Conservation (phyloP, 257 asterid genomes). For the Solanum etuberosum region DNA sequence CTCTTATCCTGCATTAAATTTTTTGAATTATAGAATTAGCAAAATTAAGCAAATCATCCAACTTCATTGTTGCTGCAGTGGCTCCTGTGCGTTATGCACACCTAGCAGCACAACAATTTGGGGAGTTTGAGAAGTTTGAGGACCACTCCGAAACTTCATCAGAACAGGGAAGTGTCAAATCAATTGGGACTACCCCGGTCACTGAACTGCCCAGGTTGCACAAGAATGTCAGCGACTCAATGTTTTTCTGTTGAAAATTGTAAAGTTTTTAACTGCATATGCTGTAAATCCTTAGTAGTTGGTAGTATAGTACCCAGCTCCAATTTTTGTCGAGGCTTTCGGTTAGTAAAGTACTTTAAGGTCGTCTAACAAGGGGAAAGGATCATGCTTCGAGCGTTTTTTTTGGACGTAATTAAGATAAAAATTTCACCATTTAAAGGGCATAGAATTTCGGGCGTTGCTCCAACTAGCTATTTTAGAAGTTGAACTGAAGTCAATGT, state of each 20-base stretch:
- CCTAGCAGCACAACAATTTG: conserved; percentile 79
- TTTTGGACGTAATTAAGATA: not conserved
- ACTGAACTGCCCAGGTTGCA: conserved; percentile 80
- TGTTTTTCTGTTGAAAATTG: conserved; percentile 75
- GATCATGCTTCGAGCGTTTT: not conserved
- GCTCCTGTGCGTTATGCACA: conserved; percentile 90
- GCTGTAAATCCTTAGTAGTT: conserved; percentile 1
- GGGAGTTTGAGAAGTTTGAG: conserved; percentile 64
- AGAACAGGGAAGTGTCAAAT: conserved; percentile 18
- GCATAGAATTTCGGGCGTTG: not conserved
- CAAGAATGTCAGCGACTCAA: conserved; percentile 57
- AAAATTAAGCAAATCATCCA: not conserved
- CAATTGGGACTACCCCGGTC: conserved; percentile 20
- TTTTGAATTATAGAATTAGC: not conserved
- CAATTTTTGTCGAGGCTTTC: not conserved
- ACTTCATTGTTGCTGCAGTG: conserved; percentile 32
- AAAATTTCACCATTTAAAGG: not conserved
- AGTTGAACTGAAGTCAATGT: not conserved
- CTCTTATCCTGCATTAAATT: not conserved
- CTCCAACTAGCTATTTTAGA: not conserved
- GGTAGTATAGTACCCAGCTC: not conserved
- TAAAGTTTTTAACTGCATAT: not conserved
- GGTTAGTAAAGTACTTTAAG: not conserved
- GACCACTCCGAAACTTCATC: conserved; percentile 57
- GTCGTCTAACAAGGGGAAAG: not conserved